A percentile compares a stretch with the other conserved stretches of the same genome.
phyloP scores from a whole-genome alignment of 768 basidiomycete genomes.

The Agaricus bisporus region DNA sequence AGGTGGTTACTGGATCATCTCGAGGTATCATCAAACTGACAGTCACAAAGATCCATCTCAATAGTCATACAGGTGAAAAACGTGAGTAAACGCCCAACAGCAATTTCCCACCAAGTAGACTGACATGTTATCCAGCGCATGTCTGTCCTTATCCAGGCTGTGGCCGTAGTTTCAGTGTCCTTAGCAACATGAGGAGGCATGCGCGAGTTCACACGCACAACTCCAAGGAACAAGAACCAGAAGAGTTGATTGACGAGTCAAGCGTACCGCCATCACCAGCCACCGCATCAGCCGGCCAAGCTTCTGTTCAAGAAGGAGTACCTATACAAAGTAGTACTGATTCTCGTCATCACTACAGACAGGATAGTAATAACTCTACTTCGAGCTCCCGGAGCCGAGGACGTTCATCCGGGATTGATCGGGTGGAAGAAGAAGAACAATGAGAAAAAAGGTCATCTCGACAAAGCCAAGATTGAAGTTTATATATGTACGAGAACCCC shows the following conservation, averaged over 20 bases:
- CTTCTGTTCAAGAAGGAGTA: conserved; percentile 4
- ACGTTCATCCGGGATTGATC: conserved; percentile 30
- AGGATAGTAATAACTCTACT: conserved; percentile 33
- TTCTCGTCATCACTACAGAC: conserved; percentile 24
- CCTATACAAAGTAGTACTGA: not conserved
- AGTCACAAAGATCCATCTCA: conserved; percentile 62
- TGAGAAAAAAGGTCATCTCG: conserved; percentile 27
- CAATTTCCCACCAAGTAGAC: conserved; percentile 2
- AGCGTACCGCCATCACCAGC: conserved; percentile 22
- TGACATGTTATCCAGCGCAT: conserved; percentile 46
- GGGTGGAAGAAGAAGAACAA: conserved; percentile 17
- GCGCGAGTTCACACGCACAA: conserved; percentile 58
- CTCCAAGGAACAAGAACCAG: conserved; percentile 29
- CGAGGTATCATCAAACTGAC: conserved; percentile 1
- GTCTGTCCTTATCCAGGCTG: conserved; percentile 69
- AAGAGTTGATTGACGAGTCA: conserved; percentile 40
- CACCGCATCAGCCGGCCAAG: conserved; percentile 4
- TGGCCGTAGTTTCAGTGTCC: conserved; percentile 77
- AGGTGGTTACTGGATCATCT: conserved; percentile 12
- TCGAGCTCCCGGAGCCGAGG: conserved; percentile 36
- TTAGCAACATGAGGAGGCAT: conserved; percentile 87
- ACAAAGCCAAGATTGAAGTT: conserved; percentile 5
- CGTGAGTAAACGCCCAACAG: conserved; percentile 41
- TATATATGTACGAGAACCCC: not conserved
- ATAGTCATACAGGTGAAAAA: conserved; percentile 82